Evolutionary conservation across 2,329 filamentous ascomycete species (phyloP), one percentile per base, ranked within the genome.

Genomic region (Xylaria sp.): DNA sequence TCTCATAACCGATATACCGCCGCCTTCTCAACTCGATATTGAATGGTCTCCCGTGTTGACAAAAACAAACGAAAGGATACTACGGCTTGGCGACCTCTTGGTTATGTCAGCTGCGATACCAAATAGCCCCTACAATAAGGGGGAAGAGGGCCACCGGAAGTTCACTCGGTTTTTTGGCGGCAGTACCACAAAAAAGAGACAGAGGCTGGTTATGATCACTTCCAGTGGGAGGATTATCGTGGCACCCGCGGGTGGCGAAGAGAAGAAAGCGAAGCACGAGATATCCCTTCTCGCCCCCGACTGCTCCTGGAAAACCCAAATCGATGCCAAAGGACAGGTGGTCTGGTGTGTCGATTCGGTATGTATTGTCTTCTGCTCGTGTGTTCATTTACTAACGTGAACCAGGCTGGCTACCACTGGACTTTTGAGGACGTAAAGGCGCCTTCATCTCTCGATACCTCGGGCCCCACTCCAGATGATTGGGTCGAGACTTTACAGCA

Each of bases 41-140:
- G 96, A 99, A 81, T 99, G 96, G 96, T 97, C 95, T 0, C 96
- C 96, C 0, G 94, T 99, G 4, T 84, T 99, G 64, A 97, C 93
- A 10, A 90, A 91, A 76, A 91, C 89, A 68, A 97, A 98, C 77
- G 96, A 99, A 80, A 89, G 96, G 42, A 99, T 99, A 73, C 81
- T 99, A 71, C 97, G 97, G 79, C 85, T 99, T 26, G 96, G 96
- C 2, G 97, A 99, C 76, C 83, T 97, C 71, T 88, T 94, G 80
- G 94, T 99, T 7, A 86, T 93, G 46, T 92, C 93, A 6, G 89
- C 93, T 2, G 92, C 94, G 10, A 86, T 94, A 62, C 87, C 92
- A 10, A 92, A 93, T 76, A 92, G 90, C 70, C 89, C 92, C 0
- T 90, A 90, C 63, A 88, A 89, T 42, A 93, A 91, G 76, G 87